Conservation (phyloP, 2,329 filamentous ascomycete species). For the Immersiporthe knoxdaviesiana region DNA sequence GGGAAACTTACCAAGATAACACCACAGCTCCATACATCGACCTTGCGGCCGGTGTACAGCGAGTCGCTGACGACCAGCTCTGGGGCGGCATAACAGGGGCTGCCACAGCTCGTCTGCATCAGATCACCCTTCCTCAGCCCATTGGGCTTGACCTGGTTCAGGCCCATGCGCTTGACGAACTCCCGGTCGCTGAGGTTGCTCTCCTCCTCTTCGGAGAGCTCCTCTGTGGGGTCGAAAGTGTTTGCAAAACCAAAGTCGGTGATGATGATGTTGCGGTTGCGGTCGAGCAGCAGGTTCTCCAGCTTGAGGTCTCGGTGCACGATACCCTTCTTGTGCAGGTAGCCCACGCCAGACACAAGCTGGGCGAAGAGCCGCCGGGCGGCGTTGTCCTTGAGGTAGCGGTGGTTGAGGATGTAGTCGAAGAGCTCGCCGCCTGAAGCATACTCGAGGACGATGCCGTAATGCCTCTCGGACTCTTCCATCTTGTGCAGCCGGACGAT, state of each 20-base stretch:
- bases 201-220: constrained; percentile 88
- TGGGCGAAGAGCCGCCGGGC: constrained; percentile 93
- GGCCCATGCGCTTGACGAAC: constrained; percentile 81
- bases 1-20: constrained; percentile 84
- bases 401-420: constrained; percentile 96
- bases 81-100: constrained; percentile 95
- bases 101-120: constrained; percentile 99
- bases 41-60: constrained; percentile 94
- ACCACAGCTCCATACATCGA: constrained; percentile 99
- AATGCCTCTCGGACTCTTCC: constrained; percentile 96
- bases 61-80: constrained; percentile 98
- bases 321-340: constrained; percentile 97
- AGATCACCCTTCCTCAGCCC: constrained; percentile 85
- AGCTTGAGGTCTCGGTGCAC: constrained; percentile 96
- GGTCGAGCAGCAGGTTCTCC: constrained; percentile 91
- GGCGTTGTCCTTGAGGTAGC: constrained; percentile 92
- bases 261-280: constrained; percentile 98
- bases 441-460: constrained; percentile 98
- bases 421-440: constrained; percentile 97
- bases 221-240: constrained; percentile 88
- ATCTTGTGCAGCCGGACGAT: constrained; percentile 97
- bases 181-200: constrained; percentile 84
- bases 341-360: constrained; percentile 93
- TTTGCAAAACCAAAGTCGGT: constrained; percentile 99
- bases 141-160: constrained; percentile 77